phyloP scores from a whole-genome alignment of 768 basidiomycete species.

The Asterophora parasitica region DNA sequence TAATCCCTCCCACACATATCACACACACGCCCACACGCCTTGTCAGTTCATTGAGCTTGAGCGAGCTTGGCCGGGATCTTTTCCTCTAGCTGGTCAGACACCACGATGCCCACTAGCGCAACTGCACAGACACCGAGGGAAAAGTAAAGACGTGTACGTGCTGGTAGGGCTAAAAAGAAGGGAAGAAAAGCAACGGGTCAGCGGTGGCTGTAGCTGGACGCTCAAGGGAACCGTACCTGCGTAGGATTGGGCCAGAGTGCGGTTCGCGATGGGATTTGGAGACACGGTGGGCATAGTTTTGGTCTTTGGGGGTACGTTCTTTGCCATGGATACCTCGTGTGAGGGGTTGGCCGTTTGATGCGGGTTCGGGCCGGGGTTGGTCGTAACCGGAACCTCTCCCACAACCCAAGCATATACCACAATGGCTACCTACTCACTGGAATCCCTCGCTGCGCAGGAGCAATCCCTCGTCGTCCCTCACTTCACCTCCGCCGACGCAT shows the following conservation, averaged over 20 bases:
- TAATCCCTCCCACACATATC: slow-evolving; percentile 2
- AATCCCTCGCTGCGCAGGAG: too few species aligned
- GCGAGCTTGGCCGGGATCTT: slow-evolving; percentile 23
- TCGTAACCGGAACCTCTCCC: too few species aligned
- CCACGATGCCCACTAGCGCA: slow-evolving; percentile 40
- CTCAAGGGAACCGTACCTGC: slow-evolving; percentile 24
- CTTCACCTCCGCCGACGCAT: too few species aligned
- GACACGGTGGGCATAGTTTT: slow-evolving; percentile 12
- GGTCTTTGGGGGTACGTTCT: slow-evolving; percentile 1
- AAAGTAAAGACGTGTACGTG: slow-evolving; percentile 46
- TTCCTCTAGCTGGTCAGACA: slow-evolving; percentile 51
- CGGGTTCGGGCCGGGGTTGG: too few species aligned
- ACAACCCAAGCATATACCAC: too few species aligned
- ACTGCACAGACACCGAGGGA: slow-evolving; percentile 45
- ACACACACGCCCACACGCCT: neutral
- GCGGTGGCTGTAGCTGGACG: too few species aligned
- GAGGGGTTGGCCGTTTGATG: too few species aligned
- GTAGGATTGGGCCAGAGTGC: slow-evolving; percentile 36
- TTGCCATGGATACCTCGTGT: too few species aligned
- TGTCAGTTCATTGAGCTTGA: neutral
- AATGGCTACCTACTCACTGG: too few species aligned
- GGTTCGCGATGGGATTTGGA: slow-evolving; percentile 16
- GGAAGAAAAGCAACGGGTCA: neutral
- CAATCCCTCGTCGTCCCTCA: too few species aligned
- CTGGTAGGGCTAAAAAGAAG: slow-evolving; percentile 43